phyloP scores from a whole-genome alignment of 495 filamentous ascomycete species.

The Aspergillus carlsbadensis region DNA sequence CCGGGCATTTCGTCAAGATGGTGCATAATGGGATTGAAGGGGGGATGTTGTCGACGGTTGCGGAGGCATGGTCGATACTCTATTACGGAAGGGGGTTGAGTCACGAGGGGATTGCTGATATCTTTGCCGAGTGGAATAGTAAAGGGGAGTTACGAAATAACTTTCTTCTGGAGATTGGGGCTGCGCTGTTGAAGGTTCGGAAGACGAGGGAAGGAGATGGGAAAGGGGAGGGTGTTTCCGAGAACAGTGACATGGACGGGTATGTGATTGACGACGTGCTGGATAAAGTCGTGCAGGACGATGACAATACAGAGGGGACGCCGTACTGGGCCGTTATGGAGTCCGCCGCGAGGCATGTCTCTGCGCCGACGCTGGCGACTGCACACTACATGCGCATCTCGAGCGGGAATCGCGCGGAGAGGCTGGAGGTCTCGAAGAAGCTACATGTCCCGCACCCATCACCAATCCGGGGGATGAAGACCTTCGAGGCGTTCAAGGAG shows the following conservation, averaged over 20 bases:
- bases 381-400: conserved; percentile 67
- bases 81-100: conserved; percentile 56
- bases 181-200: conserved; percentile 55
- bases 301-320: conserved; percentile 65
- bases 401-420: conserved; percentile 50
- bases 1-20: conserved; percentile 77
- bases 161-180: conserved; percentile 63
- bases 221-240: neutral
- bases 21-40: conserved; percentile 74
- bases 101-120: conserved; percentile 61
- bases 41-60: conserved; percentile 61
- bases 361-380: conserved; percentile 61
- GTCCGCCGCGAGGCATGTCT: conserved; percentile 59
- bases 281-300: conserved; percentile 77
- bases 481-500: conserved; percentile 54
- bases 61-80: conserved; percentile 68
- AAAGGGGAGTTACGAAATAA: conserved; percentile 57
- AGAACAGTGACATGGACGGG: conserved; percentile 15
- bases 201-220: conserved; percentile 21
- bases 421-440: conserved; percentile 37
- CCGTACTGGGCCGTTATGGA: conserved; percentile 63
- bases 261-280: conserved; percentile 64
- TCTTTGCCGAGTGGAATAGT: conserved; percentile 60
- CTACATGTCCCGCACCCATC: conserved; percentile 42
- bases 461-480: conserved; percentile 37